phyloP scores from a whole-genome alignment of 1,284 basidiomycete genomes.

The Tilletia indica region DNA sequence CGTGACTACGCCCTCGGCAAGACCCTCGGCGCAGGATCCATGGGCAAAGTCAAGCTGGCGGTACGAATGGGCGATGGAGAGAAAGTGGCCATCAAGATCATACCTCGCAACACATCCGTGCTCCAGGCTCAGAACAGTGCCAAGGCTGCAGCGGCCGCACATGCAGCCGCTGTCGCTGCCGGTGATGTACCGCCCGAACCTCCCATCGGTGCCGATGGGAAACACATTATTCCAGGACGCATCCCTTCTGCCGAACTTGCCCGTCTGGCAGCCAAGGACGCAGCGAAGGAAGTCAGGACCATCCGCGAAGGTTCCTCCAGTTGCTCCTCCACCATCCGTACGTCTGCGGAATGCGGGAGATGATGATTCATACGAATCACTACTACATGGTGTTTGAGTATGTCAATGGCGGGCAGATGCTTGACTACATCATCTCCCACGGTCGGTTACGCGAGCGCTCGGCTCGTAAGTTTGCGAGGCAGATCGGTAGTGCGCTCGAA shows the following conservation, averaged over 20 bases:
- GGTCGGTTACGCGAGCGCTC: slow-evolving; percentile 91
- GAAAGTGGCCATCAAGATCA: slow-evolving; percentile 98
- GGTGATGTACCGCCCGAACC: slow-evolving; percentile 50
- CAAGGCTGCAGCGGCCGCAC: slow-evolving; percentile 56
- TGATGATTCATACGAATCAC: slow-evolving; percentile 66
- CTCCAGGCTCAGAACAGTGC: slow-evolving; percentile 11
- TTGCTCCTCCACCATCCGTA: slow-evolving; percentile 96
- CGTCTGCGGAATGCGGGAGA: slow-evolving; percentile 98
- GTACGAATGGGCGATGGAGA: slow-evolving; percentile 84
- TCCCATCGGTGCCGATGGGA: slow-evolving; percentile 42
- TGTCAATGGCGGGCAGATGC: slow-evolving; percentile 97
- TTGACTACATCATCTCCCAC: slow-evolving; percentile 99
- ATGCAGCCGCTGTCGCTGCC: slow-evolving; percentile 44
- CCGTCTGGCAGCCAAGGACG: slow-evolving; percentile 66
- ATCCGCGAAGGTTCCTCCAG: slow-evolving; percentile 86
- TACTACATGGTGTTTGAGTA: slow-evolving; percentile 99
- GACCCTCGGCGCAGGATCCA: slow-evolving; percentile 94
- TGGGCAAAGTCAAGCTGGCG: slow-evolving; percentile 98
- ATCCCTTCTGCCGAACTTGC: slow-evolving; percentile 10
- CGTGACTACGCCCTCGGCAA: slow-evolving; percentile 93
- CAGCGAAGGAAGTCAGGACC: slow-evolving; percentile 91
- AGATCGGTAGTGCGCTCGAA: slow-evolving; percentile 91
- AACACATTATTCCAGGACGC: slow-evolving; percentile 57
- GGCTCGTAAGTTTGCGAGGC: slow-evolving; percentile 91
- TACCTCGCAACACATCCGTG: slow-evolving; percentile 73